Base-by-base conservation (phyloP, 2,329 filamentous ascomycete species). In the Cryphonectria carpinicola region DNA sequence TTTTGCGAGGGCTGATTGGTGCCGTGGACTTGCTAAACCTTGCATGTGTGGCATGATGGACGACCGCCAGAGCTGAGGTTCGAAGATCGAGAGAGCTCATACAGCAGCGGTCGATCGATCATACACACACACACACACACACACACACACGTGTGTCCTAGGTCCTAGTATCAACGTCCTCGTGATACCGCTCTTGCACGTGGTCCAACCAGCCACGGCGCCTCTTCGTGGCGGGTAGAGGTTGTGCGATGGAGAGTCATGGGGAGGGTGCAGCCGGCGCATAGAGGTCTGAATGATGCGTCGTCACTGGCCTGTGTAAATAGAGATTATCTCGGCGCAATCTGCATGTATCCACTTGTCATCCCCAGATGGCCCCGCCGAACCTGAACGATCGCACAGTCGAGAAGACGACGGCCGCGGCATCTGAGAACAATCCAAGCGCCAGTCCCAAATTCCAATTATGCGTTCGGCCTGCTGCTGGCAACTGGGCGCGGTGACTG, bases 281-380 rank as follows among this genome's bases (percentile, higher is more conserved):
- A 61, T 61, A 61, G 35, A 61, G 35, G 1, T 10, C 19, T 39
- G 58, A 22, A 61, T 39, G 58, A n/a, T 61, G 39, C 35, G 54
- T 61, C 58, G 32, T 61, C 58, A 39, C 39, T 35, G 58, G 22
- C 35, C 22, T 39, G 58, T 39, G 58, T 19, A 61, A 61, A 61
- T 61, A 61, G 32, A 61, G 35, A 61, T 37, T 39, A 61, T 61
- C 58, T 61, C 58, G 58, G 58, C 6, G 35, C 58, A 61, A 61
- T 61, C 58, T 61, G 8, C 17, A 37, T 17, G 58, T 61, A 22
- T 13, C 58, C 58, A 61, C 58, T 37, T n/a, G 32, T 61, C 58
- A 61, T 19, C 58, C 58, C 58, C 58, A 61, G 19, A 4, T 11
- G 28, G 32, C 58, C 28, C 35, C 49, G 32, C 41, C 25, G 17